These are phyloP conservation scores for Vitis hybrid DNA, from an alignment of 177 flowering plant species.

Conservation along the genomic window DNA sequence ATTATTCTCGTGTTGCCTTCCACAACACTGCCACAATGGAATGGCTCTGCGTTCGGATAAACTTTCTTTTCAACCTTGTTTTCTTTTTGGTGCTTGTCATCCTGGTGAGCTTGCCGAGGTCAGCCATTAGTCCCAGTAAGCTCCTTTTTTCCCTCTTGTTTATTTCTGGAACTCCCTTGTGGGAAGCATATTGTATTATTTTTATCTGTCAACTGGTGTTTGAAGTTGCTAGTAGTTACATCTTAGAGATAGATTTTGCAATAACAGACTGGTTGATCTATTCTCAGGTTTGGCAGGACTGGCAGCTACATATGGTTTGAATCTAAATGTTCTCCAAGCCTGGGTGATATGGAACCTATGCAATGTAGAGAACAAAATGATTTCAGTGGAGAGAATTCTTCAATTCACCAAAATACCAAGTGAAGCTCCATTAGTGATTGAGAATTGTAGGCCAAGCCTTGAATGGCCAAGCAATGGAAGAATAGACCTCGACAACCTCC, in stretches of 20 bases:
- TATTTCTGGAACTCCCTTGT: too few species aligned
- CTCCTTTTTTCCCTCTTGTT: conserved; percentile 9
- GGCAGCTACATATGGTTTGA: conserved; percentile 82
- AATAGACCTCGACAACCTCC: conserved; percentile 57
- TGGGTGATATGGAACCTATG: conserved; percentile 86
- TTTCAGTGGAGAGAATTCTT: conserved; percentile 83
- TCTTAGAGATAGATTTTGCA: neutral
- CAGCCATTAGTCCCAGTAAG: conserved; percentile 82
- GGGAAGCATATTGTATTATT: neutral
- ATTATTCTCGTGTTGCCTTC: conserved; percentile 66
- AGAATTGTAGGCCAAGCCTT: conserved; percentile 45
- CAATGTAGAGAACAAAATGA: conserved; percentile 88
- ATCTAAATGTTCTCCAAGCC: conserved; percentile 74
- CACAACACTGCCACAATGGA: conserved; percentile 81
- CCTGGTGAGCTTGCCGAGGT: conserved; percentile 67
- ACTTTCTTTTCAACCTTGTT: conserved; percentile 76
- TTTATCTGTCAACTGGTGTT: neutral
- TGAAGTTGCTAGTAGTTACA: neutral
- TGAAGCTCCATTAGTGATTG: conserved; percentile 79
- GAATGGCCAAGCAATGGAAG: conserved; percentile 75
- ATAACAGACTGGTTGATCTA: neutral
- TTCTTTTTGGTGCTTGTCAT: conserved; percentile 72
- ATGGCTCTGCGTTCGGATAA: conserved; percentile 77
- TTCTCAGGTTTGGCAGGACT: conserved; percentile 79
- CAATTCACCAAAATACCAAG: conserved; percentile 67